Conservation (phyloP, 805 yeast species). For the Alloascoidea hylecoeti region DNA sequence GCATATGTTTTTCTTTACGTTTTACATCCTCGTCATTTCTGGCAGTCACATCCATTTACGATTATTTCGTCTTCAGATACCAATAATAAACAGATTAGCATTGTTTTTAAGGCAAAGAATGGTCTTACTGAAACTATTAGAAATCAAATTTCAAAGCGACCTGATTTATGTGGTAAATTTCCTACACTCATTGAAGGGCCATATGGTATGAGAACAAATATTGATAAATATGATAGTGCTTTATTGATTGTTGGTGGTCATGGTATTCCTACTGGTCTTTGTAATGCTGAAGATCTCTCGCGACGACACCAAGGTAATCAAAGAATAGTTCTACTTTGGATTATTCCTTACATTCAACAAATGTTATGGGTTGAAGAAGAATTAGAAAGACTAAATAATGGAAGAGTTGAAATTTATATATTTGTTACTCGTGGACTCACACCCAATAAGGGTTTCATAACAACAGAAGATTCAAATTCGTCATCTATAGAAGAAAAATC, state of each 20-base stretch:
- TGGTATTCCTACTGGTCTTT: constrained; percentile 43
- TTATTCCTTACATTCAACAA: constrained; percentile 35
- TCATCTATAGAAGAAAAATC: too few relatives aligned
- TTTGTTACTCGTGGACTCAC: too few relatives aligned
- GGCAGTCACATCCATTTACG: constrained; percentile 72
- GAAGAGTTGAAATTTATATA: too few relatives aligned
- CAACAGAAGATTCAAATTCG: too few relatives aligned
- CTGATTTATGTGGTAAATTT: neutral
- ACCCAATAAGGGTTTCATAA: too few relatives aligned
- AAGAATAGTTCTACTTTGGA: constrained; percentile 42
- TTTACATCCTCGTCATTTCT: constrained; percentile 33
- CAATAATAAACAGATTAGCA: neutral
- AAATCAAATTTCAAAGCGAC: neutral
- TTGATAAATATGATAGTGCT: constrained; percentile 34
- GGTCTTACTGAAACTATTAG: neutral
- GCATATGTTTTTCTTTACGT: constrained; percentile 44
- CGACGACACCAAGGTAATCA: constrained; percentile 13
- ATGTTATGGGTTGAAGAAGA: constrained; percentile 28
- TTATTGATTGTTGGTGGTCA: constrained; percentile 61
- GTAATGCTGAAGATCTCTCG: constrained; percentile 17
- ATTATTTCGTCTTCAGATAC: constrained; percentile 7
- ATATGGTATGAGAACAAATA: constrained; percentile 40
- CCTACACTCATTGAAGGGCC: constrained; percentile 53
- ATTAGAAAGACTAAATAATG: constrained; percentile 10
- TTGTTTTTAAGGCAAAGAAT: neutral